These are phyloP conservation scores for Leishmania braziliensis DNA, from an alignment of 208 protist genomes.

Conservation along the genomic window DNA sequence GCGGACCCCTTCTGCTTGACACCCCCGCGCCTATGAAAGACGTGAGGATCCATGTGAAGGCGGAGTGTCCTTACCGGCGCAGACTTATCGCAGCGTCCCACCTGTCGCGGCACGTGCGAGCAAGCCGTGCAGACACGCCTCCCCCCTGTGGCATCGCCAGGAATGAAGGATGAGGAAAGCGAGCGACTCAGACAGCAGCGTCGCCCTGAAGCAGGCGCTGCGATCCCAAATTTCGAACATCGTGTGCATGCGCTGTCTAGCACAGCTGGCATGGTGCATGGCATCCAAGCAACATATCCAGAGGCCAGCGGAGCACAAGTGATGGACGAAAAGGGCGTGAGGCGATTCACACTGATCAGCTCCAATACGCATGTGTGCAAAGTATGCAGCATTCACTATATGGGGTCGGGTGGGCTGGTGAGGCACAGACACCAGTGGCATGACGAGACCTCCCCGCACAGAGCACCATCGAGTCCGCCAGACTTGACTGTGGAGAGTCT, in stretches of 20 bases:
- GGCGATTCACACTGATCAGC: not conserved
- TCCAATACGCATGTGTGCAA: not conserved
- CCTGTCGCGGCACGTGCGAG: not conserved
- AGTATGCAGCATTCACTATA: not conserved
- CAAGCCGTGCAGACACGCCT: not conserved
- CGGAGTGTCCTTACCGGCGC: not conserved
- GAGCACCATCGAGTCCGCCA: not conserved
- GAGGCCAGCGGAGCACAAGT: not conserved
- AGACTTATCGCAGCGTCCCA: not conserved
- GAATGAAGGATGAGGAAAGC: not conserved
- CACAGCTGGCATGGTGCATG: not conserved
- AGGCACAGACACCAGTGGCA: not conserved
- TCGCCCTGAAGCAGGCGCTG: not conserved
- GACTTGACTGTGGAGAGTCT: not conserved
- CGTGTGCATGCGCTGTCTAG: not conserved
- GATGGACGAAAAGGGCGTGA: not conserved
- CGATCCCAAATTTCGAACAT: not conserved
- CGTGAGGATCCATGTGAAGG: not conserved
- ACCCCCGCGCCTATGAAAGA: not conserved
- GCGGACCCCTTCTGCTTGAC: not conserved
- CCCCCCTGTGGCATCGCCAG: not conserved
- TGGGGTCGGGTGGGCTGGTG: not conserved
- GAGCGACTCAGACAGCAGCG: not conserved
- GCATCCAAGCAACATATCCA: not conserved
- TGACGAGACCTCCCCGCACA: not conserved